Conservation (phyloP, 2,329 filamentous ascomycete species). For the Claviceps maximensis region DNA sequence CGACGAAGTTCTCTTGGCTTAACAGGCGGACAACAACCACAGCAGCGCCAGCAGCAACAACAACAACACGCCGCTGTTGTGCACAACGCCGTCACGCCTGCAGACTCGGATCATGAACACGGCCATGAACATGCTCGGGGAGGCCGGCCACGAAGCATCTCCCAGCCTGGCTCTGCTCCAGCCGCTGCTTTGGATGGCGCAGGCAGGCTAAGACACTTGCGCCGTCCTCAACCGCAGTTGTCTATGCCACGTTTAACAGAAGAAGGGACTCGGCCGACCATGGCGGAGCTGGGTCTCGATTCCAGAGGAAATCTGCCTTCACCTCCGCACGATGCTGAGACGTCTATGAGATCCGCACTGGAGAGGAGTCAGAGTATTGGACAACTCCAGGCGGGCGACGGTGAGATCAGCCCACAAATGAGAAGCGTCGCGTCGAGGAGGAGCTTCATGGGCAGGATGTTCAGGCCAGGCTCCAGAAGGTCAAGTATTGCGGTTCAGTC, state of each 20-base stretch:
- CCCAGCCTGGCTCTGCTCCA: conserved; percentile 19
- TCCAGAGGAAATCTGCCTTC: conserved; percentile 6
- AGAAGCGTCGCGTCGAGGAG: conserved; percentile 1
- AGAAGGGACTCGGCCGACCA: conserved; percentile 22
- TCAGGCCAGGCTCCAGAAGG: conserved; percentile 3
- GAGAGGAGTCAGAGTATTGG: conserved; percentile 2
- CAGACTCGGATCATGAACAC: not conserved
- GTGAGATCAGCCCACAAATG: not conserved
- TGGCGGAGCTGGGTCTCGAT: conserved; percentile 20
- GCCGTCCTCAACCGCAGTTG: conserved; percentile 19
- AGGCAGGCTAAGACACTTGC: conserved; percentile 16
- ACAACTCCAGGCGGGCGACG: not conserved
- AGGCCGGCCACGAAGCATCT: conserved; percentile 22
- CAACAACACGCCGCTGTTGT: not conserved
- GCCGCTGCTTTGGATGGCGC: conserved; percentile 9
- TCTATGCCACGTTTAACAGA: conserved; percentile 27
- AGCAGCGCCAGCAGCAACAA: not conserved
- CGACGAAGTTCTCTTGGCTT: conserved; percentile 7
- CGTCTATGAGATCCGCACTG: conserved; percentile 10
- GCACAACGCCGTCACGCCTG: not conserved
- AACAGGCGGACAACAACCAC: not conserved
- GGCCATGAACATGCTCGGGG: not conserved
- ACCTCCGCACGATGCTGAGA: conserved; percentile 14
- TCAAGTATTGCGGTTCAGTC: not conserved
- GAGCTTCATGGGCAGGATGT: conserved; percentile 4